A percentile compares a stretch with the other conserved stretches of the same genome.
Evolutionary conservation across 169 alveolate species (phyloP).

Genomic region (Plasmodium billcollinsi): DNA sequence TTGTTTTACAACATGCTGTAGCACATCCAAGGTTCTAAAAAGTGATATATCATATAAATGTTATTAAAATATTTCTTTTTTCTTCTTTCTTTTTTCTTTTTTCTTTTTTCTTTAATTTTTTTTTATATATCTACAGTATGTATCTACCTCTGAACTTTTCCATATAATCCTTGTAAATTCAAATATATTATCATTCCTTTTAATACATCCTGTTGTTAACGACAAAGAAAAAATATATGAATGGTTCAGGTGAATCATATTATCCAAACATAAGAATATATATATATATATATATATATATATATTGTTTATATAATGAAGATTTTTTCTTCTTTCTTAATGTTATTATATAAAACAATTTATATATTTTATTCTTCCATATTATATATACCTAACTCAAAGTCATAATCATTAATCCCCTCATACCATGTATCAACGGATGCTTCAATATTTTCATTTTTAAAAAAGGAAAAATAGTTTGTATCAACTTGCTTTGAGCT

Average conservation of each 20-base stretch:
- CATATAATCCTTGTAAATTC: conserved; percentile 56
- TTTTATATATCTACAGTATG: not conserved
- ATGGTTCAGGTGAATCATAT: not conserved
- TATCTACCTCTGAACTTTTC: conserved; percentile 57
- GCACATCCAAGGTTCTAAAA: conserved; percentile 55
- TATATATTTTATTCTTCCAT: conserved; percentile 14
- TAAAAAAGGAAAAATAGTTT: conserved; percentile 47
- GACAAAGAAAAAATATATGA: too few relatives aligned
- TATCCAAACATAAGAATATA: not conserved
- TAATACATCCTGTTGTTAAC: conserved; percentile 27
- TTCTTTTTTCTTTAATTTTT: too few relatives aligned
- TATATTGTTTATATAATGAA: not conserved
- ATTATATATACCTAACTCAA: conserved; percentile 42
- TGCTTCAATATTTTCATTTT: conserved; percentile 18
- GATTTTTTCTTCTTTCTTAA: not conserved
- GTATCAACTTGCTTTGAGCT: conserved; percentile 36
- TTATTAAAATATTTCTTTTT: not conserved
- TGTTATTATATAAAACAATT: not conserved
- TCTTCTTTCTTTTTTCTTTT: too few relatives aligned
- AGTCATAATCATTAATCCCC: conserved; percentile 68
- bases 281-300: not conserved
- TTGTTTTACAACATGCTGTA: conserved; percentile 44
- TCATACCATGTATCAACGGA: conserved; percentile 75
- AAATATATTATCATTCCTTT: conserved; percentile 36
- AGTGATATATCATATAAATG: not conserved